A percentile compares a stretch with the other conserved stretches of the same genome.
These are phyloP conservation scores for Colletotrichum limetticola DNA, from an alignment of 2,329 filamentous ascomycete genomes.

Conservation along the genomic window DNA sequence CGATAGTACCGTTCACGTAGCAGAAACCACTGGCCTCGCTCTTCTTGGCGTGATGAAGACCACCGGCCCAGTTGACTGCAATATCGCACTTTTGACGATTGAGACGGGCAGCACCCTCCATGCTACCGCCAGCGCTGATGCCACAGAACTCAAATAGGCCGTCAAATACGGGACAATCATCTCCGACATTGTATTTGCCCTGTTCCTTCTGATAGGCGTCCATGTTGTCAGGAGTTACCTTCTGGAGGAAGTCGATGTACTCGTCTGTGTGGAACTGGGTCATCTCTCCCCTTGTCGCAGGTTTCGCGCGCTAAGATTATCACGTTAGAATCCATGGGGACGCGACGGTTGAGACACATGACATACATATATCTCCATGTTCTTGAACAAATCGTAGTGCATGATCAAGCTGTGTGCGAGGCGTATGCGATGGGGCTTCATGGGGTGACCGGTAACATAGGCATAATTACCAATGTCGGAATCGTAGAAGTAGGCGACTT, in stretches of 20 bases:
- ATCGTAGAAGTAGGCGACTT: slow-evolving; percentile 98
- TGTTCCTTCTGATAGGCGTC: slow-evolving; percentile 92
- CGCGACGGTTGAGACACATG: slow-evolving; percentile 46
- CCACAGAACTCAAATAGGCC: slow-evolving; percentile 97
- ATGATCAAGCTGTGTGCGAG: slow-evolving; percentile 96
- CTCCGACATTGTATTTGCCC: slow-evolving; percentile 92
- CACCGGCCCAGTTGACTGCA: slow-evolving; percentile 97
- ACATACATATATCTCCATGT: slow-evolving; percentile 94
- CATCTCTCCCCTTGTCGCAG: slow-evolving; percentile 89
- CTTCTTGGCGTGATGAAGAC: slow-evolving; percentile 97
- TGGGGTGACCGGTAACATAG: slow-evolving; percentile 95
- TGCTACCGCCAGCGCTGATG: slow-evolving; percentile 91
- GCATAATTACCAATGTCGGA: slow-evolving; percentile 98
- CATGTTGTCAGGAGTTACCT: slow-evolving; percentile 99
- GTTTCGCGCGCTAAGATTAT: slow-evolving; percentile 75
- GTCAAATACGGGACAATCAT: slow-evolving; percentile 97
- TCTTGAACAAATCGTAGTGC: slow-evolving; percentile 94
- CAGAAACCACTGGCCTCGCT: slow-evolving; percentile 96
- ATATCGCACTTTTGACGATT: slow-evolving; percentile 95
- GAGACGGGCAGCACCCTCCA: slow-evolving; percentile 91
- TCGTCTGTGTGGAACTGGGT: slow-evolving; percentile 94
- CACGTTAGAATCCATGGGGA: slow-evolving; percentile 8
- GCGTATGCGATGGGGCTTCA: slow-evolving; percentile 98
- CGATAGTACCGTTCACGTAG: slow-evolving; percentile 85
- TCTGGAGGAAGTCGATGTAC: slow-evolving; percentile 94